Evolutionary conservation across 352 stramenopile species (phyloP), one percentile per base, ranked within the genome.

Genomic region (Globisporangium mamillatum): DNA sequence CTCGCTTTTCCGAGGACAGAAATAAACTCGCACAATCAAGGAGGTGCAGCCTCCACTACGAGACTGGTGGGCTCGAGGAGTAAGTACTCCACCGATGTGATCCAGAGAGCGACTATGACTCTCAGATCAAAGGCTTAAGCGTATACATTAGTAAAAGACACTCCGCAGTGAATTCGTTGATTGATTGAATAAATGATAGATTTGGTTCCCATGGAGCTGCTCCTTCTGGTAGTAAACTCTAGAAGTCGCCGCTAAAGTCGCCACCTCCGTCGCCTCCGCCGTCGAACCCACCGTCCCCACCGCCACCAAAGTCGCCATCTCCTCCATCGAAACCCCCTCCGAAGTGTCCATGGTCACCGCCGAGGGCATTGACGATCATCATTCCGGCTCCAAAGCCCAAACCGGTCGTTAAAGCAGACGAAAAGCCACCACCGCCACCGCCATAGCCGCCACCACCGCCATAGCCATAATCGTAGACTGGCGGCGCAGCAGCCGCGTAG

Each of bases 191-290:
- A 46, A 46, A 7, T 20, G 6, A 20, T 18, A 20, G 12, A 20
- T 46, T 20, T 18, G 38, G 12, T 46, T 46, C 38, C 38, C 38
- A 18, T 20, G 2, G 1, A 46, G 38, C 38, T 46, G 5, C 9
- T 57, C 9, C 9, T 29, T 32, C 34, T 32, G 22, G 3, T 32
- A 20, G 10, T 8, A 8, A 10, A 24, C 12, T 59, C 46, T 65
- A 66, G 48, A 66, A 66, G n/a, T 66, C 60, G 3, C 60, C 60
- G 25, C 38, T 46, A 22, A 68, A 68, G 63, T 68, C 53, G 3
- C 46, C 61, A 18, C 53, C 53, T 44, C 34, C 36, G 32, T 12
- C 63, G 25, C 53, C 48, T n/a, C 60, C 60, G 20, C 60, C 60
- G 16, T 57, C 60, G 29, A 66, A 66, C 8, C 60, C 60, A 20